Base-by-base conservation (phyloP, 768 basidiomycete genomes). In the Xerocomellus intermedius region DNA sequence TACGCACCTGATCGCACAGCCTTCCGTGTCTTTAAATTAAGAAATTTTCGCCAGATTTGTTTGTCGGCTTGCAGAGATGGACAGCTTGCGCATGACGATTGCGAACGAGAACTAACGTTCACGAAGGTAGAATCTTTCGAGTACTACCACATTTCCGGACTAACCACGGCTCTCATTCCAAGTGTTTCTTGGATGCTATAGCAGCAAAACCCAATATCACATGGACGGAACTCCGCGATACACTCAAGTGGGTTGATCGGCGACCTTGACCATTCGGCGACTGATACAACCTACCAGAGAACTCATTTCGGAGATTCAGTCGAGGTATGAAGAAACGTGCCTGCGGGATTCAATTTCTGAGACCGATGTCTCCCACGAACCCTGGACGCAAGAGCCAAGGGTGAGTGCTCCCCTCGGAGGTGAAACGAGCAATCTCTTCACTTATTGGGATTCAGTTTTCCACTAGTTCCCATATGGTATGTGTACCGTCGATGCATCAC, bases 11-110 rank as follows among this genome's bases (percentile, higher is more conserved):
- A 21, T 21, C n/a, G 17, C 14, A 47, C 38, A 14, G 5, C 33
- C 4, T 39, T 30, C 17, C 21, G 2, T 2, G 6, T 22, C 5
- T 8, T 44, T 17, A 8, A 36, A 26, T 21, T 21, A 2, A 55
- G 16, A 2, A 41, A 32, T 1, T 19, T 12, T 13, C 3, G 0
- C 13, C 17, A 69, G 67, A 62, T 71, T 10, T 71, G 60, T 37
- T 33, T 71, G 19, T 67, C 67, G 0, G 64, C 68, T 6, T 69
- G 67, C 42, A 59, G 61, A 12, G 67, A 71, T n/a, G 47, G 45
- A 13, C 65, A 69, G 5, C 4, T 41, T 19, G 67, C 69, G 6
- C 55, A 58, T 14, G 68, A 69, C 38, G 65, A 69, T 37, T 37
- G 52, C 13, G 44, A 48, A 42, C 57, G 37, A 30, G 48, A 36